These are phyloP conservation scores for Didymella lethalis DNA, from an alignment of 2,329 filamentous ascomycete species.

Conservation along the genomic window DNA sequence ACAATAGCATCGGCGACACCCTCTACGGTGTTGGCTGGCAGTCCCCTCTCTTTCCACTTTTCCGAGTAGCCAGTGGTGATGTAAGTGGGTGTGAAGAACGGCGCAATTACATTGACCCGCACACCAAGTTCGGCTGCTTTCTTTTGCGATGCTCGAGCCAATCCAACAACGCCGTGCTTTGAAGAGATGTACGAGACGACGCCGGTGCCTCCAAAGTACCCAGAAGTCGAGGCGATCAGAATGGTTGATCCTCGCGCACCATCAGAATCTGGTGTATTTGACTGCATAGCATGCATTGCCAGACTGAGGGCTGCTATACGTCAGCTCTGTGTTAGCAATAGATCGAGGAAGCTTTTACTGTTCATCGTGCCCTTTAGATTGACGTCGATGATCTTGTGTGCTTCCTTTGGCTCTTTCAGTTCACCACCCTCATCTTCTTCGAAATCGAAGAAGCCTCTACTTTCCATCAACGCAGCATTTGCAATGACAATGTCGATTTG, in stretches of 20 bases:
- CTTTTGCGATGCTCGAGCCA: conserved; percentile 51
- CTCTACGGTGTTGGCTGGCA: conserved; percentile 54
- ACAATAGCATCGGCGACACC: conserved; percentile 55
- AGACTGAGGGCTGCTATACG: conserved; percentile 32
- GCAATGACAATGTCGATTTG: conserved; percentile 53
- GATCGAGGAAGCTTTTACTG: conserved; percentile 38
- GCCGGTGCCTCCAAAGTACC: conserved; percentile 56
- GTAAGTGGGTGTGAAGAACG: conserved; percentile 58
- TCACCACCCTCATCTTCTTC: conserved; percentile 44
- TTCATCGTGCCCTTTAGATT: conserved; percentile 58
- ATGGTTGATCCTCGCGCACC: conserved; percentile 49
- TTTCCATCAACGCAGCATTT: conserved; percentile 56
- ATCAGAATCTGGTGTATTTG: conserved; percentile 37
- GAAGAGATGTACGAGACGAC: conserved; percentile 55
- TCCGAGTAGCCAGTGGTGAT: conserved; percentile 53
- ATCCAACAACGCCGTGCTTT: conserved; percentile 54
- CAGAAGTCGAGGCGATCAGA: conserved; percentile 54
- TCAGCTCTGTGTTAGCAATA: neutral
- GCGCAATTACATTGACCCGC: conserved; percentile 57
- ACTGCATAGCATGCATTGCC: conserved; percentile 46
- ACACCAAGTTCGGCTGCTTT: conserved; percentile 48
- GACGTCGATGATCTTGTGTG: conserved; percentile 47
- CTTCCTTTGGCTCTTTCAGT: conserved; percentile 37
- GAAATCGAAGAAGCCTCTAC: conserved; percentile 42
- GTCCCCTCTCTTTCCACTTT: conserved; percentile 49